phyloP scores from a whole-genome alignment of 2,329 filamentous ascomycete species.

The Parasarocladium wereldwijsianum region DNA sequence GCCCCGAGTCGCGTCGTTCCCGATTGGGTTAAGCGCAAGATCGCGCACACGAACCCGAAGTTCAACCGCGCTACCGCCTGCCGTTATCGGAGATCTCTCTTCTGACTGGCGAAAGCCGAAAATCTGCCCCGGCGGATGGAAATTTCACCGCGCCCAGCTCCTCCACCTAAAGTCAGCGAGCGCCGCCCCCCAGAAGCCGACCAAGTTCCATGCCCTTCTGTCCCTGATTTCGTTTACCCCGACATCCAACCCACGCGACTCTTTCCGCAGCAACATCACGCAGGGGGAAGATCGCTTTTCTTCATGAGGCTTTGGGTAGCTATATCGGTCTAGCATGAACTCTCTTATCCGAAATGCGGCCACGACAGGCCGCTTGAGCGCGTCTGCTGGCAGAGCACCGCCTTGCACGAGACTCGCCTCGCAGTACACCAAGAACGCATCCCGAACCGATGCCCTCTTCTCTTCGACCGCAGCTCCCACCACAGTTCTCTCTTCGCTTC shows the following conservation, averaged over 20 bases:
- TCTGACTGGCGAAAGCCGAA: neutral
- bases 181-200: constrained; percentile 1
- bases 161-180: constrained; percentile 1
- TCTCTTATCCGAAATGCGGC: constrained; percentile 27
- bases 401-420: constrained; percentile 32
- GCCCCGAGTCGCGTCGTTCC: constrained; percentile 9
- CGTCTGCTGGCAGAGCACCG: constrained; percentile 26
- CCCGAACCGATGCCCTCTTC: constrained; percentile 12
- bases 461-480: constrained; percentile 12
- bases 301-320: constrained; percentile 10
- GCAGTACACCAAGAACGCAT: constrained; percentile 14
- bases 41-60: no score
- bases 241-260: no score
- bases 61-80: constrained; percentile 21
- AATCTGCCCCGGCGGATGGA: neutral
- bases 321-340: constrained; percentile 24
- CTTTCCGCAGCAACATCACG: constrained; percentile 9
- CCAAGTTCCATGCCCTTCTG: constrained; percentile 14
- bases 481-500: constrained; percentile 22
- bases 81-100: constrained; percentile 14
- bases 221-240: constrained; percentile 8
- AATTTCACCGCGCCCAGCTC: neutral
- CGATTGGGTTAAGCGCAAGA: no score
- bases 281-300: constrained; percentile 13
- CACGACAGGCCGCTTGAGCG: constrained; percentile 20